Base-by-base conservation (phyloP, 768 basidiomycete genomes). In the Boletus edulis region DNA sequence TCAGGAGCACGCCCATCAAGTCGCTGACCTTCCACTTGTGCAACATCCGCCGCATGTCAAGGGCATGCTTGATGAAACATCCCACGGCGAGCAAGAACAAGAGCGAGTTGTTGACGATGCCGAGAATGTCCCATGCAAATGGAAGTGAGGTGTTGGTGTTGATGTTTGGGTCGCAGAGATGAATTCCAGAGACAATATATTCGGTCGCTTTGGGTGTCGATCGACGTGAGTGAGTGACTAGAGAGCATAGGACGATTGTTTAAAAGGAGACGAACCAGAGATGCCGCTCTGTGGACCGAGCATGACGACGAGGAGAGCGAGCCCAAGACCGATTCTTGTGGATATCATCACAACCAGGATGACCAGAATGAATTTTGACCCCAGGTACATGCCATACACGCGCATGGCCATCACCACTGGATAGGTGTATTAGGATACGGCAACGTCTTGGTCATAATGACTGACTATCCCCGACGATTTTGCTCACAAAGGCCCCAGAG, bases 371-470 rank as follows among this genome's bases (percentile, higher is more conserved):
- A 4, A 32, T 18, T 38, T 56, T 4, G 63, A 64, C 17, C 52
- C 46, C 3, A 64, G 44, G 29, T 63, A 63, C 62, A 64, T 64
- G 44, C 63, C 52, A 38, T 65, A 65, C 39, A 62, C 45, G 22
- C 63, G 57, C 49, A 65, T 49, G 37, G 53, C 29, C 43, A 64
- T 63, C 48, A 64, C 55, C 24, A 32, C 62, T 63, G n/a, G 10
- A 24, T 15, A 24, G 15, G 18, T 1, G 15, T 11, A 14, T 53
- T 17, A 53, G 50, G 31, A 42, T 2, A 11, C 1, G 12, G 24
- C 0, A 13, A 46, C 1, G 15, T 6, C 7, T 10, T n/a, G 7
- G 12, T 46, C 15, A 11, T 13, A 41, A 22, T 6, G 24, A 53
- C 40, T 13, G 15, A 64, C 62, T 48, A 32, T 64, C 43, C 10